Evolutionary conservation across 1,284 basidiomycete species (phyloP).

Genomic region (Cutaneotrichosporon spelunceum): DNA sequence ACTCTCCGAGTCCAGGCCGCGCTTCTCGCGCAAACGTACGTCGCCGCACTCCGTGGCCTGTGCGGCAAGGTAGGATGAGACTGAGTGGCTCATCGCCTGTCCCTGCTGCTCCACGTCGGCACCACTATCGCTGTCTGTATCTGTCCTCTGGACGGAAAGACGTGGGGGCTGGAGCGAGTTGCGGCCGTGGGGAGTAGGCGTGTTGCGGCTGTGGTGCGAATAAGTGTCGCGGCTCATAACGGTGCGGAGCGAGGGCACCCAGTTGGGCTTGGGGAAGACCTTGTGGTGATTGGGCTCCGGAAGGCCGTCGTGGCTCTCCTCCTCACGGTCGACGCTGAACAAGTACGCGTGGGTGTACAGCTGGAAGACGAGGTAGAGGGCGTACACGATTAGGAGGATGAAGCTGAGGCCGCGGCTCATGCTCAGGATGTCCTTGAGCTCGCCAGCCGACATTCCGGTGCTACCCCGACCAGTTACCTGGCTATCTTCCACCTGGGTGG

Average conservation of each 20-base stretch:
- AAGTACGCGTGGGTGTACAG: constrained; percentile 63
- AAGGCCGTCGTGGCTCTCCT: constrained; percentile 31
- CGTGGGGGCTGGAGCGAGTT: constrained; percentile 1
- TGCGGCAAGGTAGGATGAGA: constrained; percentile 2
- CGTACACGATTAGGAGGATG: constrained; percentile 61
- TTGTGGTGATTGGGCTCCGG: constrained; percentile 40
- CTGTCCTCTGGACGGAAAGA: background rate
- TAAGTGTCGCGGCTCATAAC: constrained; percentile 16
- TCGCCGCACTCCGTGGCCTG: background rate
- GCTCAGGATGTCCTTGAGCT: constrained; percentile 47
- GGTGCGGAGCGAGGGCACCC: constrained; percentile 41
- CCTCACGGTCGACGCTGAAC: constrained; percentile 51
- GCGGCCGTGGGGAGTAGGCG: background rate
- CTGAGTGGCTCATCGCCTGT: background rate
- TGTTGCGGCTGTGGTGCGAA: background rate
- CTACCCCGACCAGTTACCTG: constrained; percentile 4
- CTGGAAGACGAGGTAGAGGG: constrained; percentile 46
- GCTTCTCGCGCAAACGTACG: constrained; percentile 9
- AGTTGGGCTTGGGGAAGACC: constrained; percentile 49
- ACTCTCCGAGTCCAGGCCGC: background rate
- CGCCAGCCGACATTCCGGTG: constrained; percentile 15
- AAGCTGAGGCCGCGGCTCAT: constrained; percentile 57
- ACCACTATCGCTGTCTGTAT: constrained; percentile 10
- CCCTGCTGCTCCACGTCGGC: constrained; percentile 1
- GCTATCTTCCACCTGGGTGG: constrained; percentile 20